phyloP scores from a whole-genome alignment of 495 filamentous ascomycete genomes.

The Penicilliopsis zonata region DNA sequence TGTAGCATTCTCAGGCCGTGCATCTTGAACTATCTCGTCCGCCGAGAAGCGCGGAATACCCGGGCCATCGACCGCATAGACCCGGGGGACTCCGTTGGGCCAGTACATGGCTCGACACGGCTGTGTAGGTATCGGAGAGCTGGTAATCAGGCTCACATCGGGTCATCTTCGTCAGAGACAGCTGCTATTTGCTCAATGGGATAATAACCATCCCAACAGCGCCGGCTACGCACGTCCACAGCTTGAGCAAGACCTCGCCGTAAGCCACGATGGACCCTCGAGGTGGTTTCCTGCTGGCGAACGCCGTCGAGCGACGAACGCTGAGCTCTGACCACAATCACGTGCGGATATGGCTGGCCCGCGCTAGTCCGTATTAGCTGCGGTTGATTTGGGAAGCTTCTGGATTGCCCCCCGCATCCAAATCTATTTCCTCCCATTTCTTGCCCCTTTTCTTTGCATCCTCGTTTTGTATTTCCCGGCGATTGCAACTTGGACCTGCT shows the following conservation, averaged over 20 bases:
- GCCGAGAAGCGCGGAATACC: slow-evolving; percentile 22
- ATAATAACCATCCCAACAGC: slow-evolving; percentile 7
- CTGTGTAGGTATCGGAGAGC: slow-evolving; percentile 13
- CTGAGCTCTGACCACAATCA: slow-evolving; percentile 16
- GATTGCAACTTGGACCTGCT: no score
- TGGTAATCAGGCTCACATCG: slow-evolving; percentile 22
- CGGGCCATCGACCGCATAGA: slow-evolving; percentile 67
- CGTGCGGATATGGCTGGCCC: slow-evolving; percentile 17
- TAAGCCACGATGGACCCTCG: no score
- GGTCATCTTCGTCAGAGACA: slow-evolving; percentile 22
- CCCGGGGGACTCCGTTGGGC: slow-evolving; percentile 82
- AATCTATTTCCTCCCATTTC: background rate
- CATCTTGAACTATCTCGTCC: no score
- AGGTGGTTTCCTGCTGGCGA: no score
- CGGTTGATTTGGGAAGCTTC: no score
- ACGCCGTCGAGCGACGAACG: slow-evolving; percentile 1
- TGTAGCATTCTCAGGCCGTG: no score
- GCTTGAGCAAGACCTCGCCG: slow-evolving; percentile 2
- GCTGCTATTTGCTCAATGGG: slow-evolving; percentile 10
- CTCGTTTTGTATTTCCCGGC: no score
- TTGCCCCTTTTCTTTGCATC: background rate
- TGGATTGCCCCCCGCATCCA: background rate
- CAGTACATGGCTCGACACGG: slow-evolving; percentile 73
- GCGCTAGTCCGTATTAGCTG: no score
- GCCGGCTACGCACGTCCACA: slow-evolving; percentile 11